These are phyloP conservation scores for Vanderwaltozyma polyspora DNA, from an alignment of 805 yeast genomes.

Conservation along the genomic window DNA sequence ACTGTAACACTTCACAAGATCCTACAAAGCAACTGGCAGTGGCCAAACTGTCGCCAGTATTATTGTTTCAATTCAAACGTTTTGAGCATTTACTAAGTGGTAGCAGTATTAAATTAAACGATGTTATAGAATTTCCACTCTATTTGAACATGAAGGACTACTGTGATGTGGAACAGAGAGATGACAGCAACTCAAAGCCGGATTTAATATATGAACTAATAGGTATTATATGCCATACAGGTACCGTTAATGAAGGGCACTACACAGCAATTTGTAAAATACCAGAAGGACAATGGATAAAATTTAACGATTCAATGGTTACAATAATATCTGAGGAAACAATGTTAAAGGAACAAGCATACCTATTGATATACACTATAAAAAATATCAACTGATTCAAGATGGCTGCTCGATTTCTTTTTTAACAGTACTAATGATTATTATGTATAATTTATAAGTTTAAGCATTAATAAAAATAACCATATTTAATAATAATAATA, in stretches of 20 bases:
- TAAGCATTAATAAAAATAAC: too few species aligned
- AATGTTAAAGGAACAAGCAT: slow-evolving; percentile 66
- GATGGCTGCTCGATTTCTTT: too few species aligned
- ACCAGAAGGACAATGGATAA: slow-evolving; percentile 73
- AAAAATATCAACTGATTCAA: slow-evolving; percentile 18
- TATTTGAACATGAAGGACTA: slow-evolving; percentile 63
- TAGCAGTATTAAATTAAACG: slow-evolving; percentile 58
- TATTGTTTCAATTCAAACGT: slow-evolving; percentile 76
- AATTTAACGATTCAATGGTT: slow-evolving; percentile 81
- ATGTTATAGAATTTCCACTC: slow-evolving; percentile 60
- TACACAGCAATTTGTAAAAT: slow-evolving; percentile 71
- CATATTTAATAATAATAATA: too few species aligned
- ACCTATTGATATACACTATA: slow-evolving; percentile 59
- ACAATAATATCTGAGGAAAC: slow-evolving; percentile 51
- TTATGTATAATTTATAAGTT: too few species aligned
- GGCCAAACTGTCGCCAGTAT: slow-evolving; percentile 59
- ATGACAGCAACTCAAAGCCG: slow-evolving; percentile 15
- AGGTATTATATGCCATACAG: slow-evolving; percentile 81
- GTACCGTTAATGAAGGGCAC: slow-evolving; percentile 93
- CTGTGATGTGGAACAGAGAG: slow-evolving; percentile 13
- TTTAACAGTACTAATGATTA: too few species aligned
- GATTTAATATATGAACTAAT: slow-evolving; percentile 65
- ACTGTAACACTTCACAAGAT: slow-evolving; percentile 49
- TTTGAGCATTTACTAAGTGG: slow-evolving; percentile 33
- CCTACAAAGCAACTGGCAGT: slow-evolving; percentile 67